Conservation (phyloP, 306 rosid genomes). For the Prosopis cineraria region DNA sequence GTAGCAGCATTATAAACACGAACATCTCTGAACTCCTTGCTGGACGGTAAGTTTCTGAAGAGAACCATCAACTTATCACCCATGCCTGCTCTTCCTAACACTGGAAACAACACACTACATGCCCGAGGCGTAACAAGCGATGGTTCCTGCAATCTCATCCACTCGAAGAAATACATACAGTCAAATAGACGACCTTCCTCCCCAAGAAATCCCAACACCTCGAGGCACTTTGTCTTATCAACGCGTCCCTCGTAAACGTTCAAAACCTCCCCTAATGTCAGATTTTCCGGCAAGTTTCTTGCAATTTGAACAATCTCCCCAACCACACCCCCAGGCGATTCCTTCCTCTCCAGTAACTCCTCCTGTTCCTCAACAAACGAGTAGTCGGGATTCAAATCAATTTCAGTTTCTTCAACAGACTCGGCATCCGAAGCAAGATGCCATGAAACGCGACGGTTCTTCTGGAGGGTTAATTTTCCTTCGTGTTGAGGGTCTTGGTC, state of each 20-base stretch:
- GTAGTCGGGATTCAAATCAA: constrained; percentile 16
- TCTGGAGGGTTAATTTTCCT: constrained; percentile 53
- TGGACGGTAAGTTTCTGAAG: constrained; percentile 60
- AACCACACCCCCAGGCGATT: constrained; percentile 46
- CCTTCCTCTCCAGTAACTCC: constrained; percentile 30
- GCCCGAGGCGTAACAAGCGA: constrained; percentile 63
- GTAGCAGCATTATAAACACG: constrained; percentile 78
- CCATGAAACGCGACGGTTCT: constrained; percentile 61
- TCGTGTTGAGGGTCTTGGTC: constrained; percentile 54
- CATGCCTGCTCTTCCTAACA: constrained; percentile 81
- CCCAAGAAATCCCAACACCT: constrained; percentile 63
- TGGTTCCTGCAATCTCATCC: constrained; percentile 88
- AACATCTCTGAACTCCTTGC: constrained; percentile 65
- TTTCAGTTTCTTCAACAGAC: constrained; percentile 40
- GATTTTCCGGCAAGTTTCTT: constrained; percentile 56
- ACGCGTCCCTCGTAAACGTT: constrained; percentile 58
- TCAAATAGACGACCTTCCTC: constrained; percentile 48
- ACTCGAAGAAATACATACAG: constrained; percentile 84
- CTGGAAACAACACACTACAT: constrained; percentile 68
- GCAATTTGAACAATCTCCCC: constrained; percentile 69
- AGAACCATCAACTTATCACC: constrained; percentile 66
- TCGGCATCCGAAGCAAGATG: constrained; percentile 49
- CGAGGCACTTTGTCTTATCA: constrained; percentile 52
- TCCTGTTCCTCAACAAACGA: constrained; percentile 20
- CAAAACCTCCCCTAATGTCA: constrained; percentile 72